These are phyloP conservation scores for Grosmannia serpens DNA, from an alignment of 2,329 filamentous ascomycete genomes.

Conservation along the genomic window DNA sequence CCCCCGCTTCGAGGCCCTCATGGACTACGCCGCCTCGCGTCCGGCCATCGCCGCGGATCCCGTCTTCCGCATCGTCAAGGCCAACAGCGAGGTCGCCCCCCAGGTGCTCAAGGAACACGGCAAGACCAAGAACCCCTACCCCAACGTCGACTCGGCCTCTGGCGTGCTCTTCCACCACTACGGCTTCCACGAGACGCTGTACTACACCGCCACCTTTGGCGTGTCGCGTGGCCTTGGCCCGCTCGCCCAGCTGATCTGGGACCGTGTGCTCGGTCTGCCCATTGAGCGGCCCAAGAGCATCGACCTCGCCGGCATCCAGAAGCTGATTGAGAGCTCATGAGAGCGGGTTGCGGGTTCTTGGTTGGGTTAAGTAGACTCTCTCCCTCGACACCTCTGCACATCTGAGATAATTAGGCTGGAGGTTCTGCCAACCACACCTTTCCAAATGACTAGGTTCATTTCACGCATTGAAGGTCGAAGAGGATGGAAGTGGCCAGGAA, in stretches of 20 bases:
- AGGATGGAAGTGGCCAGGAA: too few species aligned
- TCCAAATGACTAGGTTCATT: too few species aligned
- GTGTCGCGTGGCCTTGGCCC: slow-evolving; percentile 68
- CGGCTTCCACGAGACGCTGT: slow-evolving; percentile 91
- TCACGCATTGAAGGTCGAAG: too few species aligned
- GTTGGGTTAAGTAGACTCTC: not conserved
- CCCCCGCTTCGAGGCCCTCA: slow-evolving; percentile 88
- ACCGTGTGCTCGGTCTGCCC: slow-evolving; percentile 81
- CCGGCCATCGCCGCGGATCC: slow-evolving; percentile 79
- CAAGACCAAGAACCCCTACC: slow-evolving; percentile 97
- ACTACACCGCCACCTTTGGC: slow-evolving; percentile 71
- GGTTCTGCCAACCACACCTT: too few species aligned
- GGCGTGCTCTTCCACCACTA: slow-evolving; percentile 97
- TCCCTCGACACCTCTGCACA: too few species aligned
- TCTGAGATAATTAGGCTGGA: too few species aligned
- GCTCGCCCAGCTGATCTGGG: slow-evolving; percentile 91
- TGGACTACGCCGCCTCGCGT: slow-evolving; percentile 82
- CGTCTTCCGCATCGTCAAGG: slow-evolving; percentile 87
- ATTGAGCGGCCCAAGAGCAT: slow-evolving; percentile 99
- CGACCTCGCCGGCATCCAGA: slow-evolving; percentile 75
- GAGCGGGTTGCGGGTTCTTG: not conserved
- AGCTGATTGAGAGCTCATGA: slow-evolving; percentile 38
- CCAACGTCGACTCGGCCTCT: slow-evolving; percentile 88
- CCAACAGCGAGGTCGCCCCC: slow-evolving; percentile 85
- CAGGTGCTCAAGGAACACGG: slow-evolving; percentile 86